Base-by-base conservation (phyloP, 106 monocot species). In the Gastrodia elata region DNA sequence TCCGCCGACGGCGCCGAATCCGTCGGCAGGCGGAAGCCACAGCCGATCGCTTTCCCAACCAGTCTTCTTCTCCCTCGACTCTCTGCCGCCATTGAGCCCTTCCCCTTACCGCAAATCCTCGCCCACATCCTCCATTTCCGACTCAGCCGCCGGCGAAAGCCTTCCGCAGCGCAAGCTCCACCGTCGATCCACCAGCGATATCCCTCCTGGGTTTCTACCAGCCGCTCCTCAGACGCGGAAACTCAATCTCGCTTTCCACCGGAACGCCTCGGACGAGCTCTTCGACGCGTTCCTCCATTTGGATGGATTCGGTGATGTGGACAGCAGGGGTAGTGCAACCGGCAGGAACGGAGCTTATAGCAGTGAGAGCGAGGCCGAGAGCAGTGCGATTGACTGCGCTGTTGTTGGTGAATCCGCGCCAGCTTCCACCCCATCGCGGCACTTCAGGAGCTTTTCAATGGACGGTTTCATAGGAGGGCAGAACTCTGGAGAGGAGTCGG, bases 401-500 rank as follows among this genome's bases (percentile, higher is more conserved):
- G 55, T n/a, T 28, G 10, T 26, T 69, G 38, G 9, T 39, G 69
- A 69, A 39, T 69, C 69, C 8, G 25, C 38, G 39, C 25, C 39
- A 2, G 25, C 26, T 24, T n/a, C 25, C 26, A 40, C 10, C 22
- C 39, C 9, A 40, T 68, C 87, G 4, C 68, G 84, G 16, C 87
- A 87, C 33, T 79, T 59, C 20, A 73, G 87, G 69, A 87, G 84
- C 38, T 30, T 78, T 39, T 87, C 87, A 9, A 79, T 84, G 81
- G 84, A 84, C 77, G 82, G 84, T 39, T 79, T 87, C 38, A 87
- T 87, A 73, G 83, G 78, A 36, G 78, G 78, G 68, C 37, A n/a
- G 22, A 52, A 52, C 52, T 52, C 22, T 22, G 52, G 52, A 5
- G 52, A 69, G 25, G 69, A 39, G 9, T 40, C 25, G 9, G 9